Percentiles rank a stretch among this genome's conserved stretches.
Conservation (phyloP, 2,329 filamentous ascomycete genomes). For the Endoconidiophora laricicola region DNA sequence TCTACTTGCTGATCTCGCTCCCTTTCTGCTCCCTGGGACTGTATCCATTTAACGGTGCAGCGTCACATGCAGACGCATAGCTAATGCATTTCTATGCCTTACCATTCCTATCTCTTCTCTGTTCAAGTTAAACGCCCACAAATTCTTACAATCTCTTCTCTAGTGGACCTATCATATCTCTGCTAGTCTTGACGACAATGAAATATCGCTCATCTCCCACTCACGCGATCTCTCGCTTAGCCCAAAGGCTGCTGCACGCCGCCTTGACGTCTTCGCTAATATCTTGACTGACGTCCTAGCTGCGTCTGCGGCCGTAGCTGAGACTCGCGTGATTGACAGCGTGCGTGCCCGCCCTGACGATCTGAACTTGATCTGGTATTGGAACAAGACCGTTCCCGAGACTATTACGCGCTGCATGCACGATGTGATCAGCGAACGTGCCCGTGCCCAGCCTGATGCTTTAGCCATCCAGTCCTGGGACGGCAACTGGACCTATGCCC, state of each 20-base stretch:
- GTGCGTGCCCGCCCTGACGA: slow-evolving; percentile 18
- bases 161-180: slow-evolving; percentile 17
- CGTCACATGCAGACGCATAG: no score
- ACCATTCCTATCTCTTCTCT: no score
- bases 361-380: slow-evolving; percentile 28
- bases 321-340: slow-evolving; percentile 3
- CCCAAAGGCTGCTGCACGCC: slow-evolving; percentile 12
- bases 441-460: slow-evolving; percentile 21
- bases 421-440: slow-evolving; percentile 27
- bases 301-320: neutral
- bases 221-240: slow-evolving; percentile 14
- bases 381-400: slow-evolving; percentile 27
- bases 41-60: no score
- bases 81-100: no score
- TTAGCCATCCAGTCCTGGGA: slow-evolving; percentile 34
- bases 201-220: slow-evolving; percentile 14
- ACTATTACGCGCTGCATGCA: slow-evolving; percentile 29
- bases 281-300: slow-evolving; percentile 14
- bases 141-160: neutral
- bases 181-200: slow-evolving; percentile 10
- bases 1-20: no score
- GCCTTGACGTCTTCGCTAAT: slow-evolving; percentile 15
- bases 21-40: no score
- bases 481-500: slow-evolving; percentile 28
- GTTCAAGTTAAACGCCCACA: neutral